Evolutionary conservation across 352 stramenopile species (phyloP).

Genomic region (Pythium myriotylum): DNA sequence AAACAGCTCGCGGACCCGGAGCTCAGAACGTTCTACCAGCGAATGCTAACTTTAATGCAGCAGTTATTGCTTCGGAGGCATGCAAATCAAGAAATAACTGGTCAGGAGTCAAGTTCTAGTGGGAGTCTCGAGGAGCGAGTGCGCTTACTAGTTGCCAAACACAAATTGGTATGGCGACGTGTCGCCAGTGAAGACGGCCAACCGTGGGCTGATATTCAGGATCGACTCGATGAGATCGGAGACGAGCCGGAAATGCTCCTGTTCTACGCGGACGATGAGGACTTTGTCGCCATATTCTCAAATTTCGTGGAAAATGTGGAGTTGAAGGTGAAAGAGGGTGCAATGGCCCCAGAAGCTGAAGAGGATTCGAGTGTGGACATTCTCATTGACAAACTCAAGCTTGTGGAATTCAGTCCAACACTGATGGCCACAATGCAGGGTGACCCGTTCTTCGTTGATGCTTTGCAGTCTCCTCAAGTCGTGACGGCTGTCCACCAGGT

Average conservation of each 20-base stretch:
- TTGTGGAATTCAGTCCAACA: conserved; percentile 45
- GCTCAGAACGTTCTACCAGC: conserved; percentile 60
- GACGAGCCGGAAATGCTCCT: conserved; percentile 71
- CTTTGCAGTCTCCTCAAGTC: conserved; percentile 52
- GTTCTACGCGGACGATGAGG: conserved; percentile 61
- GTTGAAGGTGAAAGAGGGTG: neutral
- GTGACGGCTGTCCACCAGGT: conserved; percentile 71
- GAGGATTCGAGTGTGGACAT: neutral
- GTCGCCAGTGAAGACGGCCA: conserved; percentile 10
- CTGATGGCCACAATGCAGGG: conserved; percentile 65
- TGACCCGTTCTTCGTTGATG: conserved; percentile 58
- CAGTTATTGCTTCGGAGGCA: neutral
- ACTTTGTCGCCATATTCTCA: conserved; percentile 38
- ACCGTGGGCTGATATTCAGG: conserved; percentile 35
- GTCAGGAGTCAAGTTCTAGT: neutral
- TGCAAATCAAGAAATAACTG: neutral
- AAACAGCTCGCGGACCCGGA: conserved; percentile 45
- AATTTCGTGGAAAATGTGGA: conserved; percentile 36
- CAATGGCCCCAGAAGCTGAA: too few relatives aligned
- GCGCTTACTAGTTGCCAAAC: conserved; percentile 22
- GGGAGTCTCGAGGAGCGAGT: conserved; percentile 44
- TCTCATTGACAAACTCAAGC: conserved; percentile 46
- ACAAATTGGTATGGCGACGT: conserved; percentile 15
- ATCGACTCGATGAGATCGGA: conserved; percentile 58
- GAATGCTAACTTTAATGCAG: conserved; percentile 39